Conservation (phyloP, 352 stramenopile genomes). For the Globisporangium apiculatum region DNA sequence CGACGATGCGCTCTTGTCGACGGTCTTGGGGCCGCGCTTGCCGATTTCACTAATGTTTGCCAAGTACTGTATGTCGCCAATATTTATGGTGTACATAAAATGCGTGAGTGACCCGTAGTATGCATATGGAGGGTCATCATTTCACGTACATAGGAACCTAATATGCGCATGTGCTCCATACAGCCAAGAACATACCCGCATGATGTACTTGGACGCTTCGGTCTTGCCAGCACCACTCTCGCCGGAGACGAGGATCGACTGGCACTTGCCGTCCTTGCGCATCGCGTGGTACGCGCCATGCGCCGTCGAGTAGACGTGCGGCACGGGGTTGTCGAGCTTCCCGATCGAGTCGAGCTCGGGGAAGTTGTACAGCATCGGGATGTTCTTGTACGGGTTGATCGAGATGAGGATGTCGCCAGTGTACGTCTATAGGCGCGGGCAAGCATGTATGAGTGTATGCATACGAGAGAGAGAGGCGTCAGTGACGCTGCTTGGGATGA, state of each 20-base stretch:
- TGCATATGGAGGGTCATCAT: no score
- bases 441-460: background rate
- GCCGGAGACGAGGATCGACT: constrained; percentile 84
- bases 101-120: background rate
- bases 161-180: background rate
- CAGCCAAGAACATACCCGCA: constrained; percentile 45
- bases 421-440: constrained; percentile 60
- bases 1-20: constrained; percentile 34
- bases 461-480: background rate
- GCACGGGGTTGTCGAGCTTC: constrained; percentile 80
- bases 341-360: constrained; percentile 82
- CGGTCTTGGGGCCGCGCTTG: constrained; percentile 59
- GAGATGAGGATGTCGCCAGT: constrained; percentile 94
- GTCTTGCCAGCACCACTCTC: constrained; percentile 87
- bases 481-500: background rate
- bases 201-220: constrained; percentile 89
- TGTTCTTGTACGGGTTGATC: constrained; percentile 96
- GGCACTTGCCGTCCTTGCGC: constrained; percentile 69
- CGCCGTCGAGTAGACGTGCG: constrained; percentile 81
- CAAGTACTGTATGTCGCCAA: constrained; percentile 45
- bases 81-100: background rate
- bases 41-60: constrained; percentile 88
- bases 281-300: constrained; percentile 80
- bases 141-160: no score
- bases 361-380: constrained; percentile 89